These are phyloP conservation scores for Castanopsis chinensis DNA, from an alignment of 306 rosid species.

Conservation along the genomic window DNA sequence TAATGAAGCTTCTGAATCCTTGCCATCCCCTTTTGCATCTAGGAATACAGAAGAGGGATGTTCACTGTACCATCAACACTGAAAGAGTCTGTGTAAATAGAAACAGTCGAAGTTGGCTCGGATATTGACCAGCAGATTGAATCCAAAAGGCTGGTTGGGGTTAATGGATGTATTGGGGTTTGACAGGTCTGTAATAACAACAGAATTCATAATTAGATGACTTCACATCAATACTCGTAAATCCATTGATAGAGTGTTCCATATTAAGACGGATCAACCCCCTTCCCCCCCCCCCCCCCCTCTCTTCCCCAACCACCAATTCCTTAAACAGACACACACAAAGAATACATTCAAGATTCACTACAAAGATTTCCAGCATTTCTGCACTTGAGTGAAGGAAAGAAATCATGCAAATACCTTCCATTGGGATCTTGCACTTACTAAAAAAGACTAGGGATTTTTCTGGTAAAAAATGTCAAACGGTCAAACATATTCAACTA, in stretches of 20 bases:
- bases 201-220: not conserved
- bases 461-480: not conserved
- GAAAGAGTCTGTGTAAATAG: conserved; percentile 78
- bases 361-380: not conserved
- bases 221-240: conserved; percentile 17
- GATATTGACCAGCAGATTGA: conserved; percentile 95
- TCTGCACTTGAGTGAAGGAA: not conserved
- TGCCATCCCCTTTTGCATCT: conserved; percentile 67
- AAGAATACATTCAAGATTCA: not conserved
- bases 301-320: not conserved
- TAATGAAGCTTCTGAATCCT: conserved; percentile 74
- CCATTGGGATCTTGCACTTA: not conserved
- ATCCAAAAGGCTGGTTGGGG: conserved; percentile 81
- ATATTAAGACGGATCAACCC: not conserved
- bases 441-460: not conserved
- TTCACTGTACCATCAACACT: conserved; percentile 66
- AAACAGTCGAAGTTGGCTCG: conserved; percentile 71
- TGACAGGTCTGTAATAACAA: conserved; percentile 71
- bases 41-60: conserved; percentile 50
- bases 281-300: not conserved
- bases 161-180: conserved; percentile 85
- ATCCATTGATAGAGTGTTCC: not conserved
- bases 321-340: not conserved
- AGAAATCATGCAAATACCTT: not conserved
- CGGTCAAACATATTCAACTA: not conserved